Percentiles rank a stretch among this genome's conserved stretches.
These are phyloP conservation scores for Beauveria brongniartii DNA, from an alignment of 2,329 filamentous ascomycete genomes.

Conservation along the genomic window DNA sequence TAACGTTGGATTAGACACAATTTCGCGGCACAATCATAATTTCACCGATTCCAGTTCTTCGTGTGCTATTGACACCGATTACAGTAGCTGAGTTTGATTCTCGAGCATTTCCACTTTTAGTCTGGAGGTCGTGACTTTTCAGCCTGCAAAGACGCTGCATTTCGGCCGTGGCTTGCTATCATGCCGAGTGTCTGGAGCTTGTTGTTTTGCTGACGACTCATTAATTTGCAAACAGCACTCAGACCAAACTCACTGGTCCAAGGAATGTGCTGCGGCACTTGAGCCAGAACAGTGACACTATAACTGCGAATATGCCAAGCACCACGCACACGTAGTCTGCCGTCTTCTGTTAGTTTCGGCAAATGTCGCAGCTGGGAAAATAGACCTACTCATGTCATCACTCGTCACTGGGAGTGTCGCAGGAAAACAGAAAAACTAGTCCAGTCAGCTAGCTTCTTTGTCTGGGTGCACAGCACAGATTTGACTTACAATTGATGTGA, in stretches of 20 bases:
- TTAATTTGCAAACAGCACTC: not conserved
- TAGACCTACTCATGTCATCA: slow-evolving; percentile 24
- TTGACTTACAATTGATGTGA: slow-evolving; percentile 27
- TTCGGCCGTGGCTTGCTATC: not conserved
- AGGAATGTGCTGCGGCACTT: slow-evolving; percentile 1
- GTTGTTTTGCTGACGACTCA: not conserved
- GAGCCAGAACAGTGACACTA: slow-evolving; percentile 7
- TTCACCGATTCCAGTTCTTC: no score
- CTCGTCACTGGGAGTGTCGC: slow-evolving; percentile 20
- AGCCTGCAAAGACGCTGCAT: not conserved
- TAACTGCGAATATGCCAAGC: slow-evolving; percentile 25
- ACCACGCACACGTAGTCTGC: slow-evolving; percentile 29
- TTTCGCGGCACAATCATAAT: no score
- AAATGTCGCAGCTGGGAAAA: not conserved
- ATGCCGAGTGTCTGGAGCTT: not conserved
- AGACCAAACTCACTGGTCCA: slow-evolving; percentile 3
- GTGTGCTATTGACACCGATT: no score
- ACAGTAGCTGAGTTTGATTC: not conserved
- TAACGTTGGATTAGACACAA: no score
- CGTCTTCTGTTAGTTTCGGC: not conserved
- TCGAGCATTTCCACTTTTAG: not conserved
- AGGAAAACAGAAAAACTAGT: slow-evolving; percentile 26
- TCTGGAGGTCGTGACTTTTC: not conserved
- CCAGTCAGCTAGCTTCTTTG: not conserved
- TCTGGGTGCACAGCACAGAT: not conserved